Conservation (phyloP, 78 protist genomes). For the Cavenderia fasciculata region DNA sequence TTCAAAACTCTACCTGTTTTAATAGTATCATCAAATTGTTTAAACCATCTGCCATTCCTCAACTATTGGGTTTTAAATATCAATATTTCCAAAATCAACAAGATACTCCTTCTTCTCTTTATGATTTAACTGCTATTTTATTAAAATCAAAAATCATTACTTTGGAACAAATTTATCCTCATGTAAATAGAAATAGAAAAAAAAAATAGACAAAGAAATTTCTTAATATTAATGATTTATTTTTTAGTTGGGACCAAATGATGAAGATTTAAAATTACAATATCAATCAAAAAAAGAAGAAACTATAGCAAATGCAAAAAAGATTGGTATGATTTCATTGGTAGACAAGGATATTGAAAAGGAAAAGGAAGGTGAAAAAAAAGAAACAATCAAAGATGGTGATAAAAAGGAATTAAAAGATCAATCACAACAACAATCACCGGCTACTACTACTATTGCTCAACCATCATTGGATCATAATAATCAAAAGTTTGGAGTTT, state of each 20-base stretch:
- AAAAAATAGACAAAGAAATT: neutral
- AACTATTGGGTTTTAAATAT: constrained; percentile 67
- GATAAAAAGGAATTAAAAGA: no score
- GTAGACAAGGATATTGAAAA: neutral
- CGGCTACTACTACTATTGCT: neutral
- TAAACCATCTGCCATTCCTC: constrained; percentile 43
- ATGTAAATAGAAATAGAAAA: constrained; percentile 12
- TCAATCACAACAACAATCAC: neutral
- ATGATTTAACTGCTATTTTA: constrained; percentile 30
- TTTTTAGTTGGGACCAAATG: constrained; percentile 31
- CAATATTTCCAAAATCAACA: constrained; percentile 35
- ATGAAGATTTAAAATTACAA: constrained; percentile 48
- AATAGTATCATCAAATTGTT: constrained; percentile 9
- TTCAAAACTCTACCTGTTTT: neutral
- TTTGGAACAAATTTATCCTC: constrained; percentile 66
- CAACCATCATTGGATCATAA: no score
- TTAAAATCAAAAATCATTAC: constrained; percentile 18
- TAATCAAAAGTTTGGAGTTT: constrained; percentile 58
- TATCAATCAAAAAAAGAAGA: constrained; percentile 25
- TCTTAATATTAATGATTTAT: neutral
- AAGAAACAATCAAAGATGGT: no score
- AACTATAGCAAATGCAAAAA: neutral
- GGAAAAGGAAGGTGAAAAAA: neutral
- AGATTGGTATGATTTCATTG: neutral
- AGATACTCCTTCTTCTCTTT: constrained; percentile 43